Conservation (phyloP, 805 yeast genomes). For the Candida hispaniensis region DNA sequence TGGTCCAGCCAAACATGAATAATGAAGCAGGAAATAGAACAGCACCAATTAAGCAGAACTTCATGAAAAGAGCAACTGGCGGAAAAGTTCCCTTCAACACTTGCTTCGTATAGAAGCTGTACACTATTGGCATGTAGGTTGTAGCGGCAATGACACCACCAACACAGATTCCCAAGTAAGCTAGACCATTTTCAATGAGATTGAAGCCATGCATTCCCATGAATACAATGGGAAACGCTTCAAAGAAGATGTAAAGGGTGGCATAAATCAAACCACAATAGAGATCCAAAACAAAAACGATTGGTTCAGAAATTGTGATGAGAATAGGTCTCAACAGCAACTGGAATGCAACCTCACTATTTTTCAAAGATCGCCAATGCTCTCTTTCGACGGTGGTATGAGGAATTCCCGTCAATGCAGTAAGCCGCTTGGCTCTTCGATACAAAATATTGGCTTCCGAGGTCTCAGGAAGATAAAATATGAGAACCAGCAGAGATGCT, state of each 20-base stretch:
- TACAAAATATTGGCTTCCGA: conserved; percentile 36
- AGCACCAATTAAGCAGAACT: conserved; percentile 33
- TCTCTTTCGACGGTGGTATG: conserved; percentile 38
- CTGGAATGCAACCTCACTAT: conserved; percentile 17
- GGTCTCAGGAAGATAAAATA: conserved; percentile 44
- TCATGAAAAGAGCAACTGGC: conserved; percentile 11
- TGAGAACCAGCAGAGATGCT: conserved; percentile 30
- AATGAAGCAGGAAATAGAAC: conserved; percentile 35
- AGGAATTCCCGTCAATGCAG: conserved; percentile 38
- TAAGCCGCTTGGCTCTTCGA: conserved; percentile 40
- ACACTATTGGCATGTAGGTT: conserved; percentile 6
- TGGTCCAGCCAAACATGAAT: conserved; percentile 44
- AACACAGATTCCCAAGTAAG: conserved; percentile 36
- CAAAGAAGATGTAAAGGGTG: conserved; percentile 42
- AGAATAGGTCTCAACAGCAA: conserved; percentile 31
- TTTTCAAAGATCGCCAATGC: conserved; percentile 25
- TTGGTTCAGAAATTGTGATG: conserved; percentile 41
- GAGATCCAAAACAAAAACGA: conserved; percentile 38
- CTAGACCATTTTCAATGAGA: conserved; percentile 35
- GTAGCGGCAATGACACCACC: conserved; percentile 31
- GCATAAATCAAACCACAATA: conserved; percentile 43
- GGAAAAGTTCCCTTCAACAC: conserved; percentile 6
- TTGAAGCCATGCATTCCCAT: conserved; percentile 35
- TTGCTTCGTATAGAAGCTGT: conserved; percentile 5
- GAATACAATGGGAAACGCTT: conserved; percentile 46